Base-by-base conservation (phyloP, 768 basidiomycete genomes). In the Lentinula boryana region DNA sequence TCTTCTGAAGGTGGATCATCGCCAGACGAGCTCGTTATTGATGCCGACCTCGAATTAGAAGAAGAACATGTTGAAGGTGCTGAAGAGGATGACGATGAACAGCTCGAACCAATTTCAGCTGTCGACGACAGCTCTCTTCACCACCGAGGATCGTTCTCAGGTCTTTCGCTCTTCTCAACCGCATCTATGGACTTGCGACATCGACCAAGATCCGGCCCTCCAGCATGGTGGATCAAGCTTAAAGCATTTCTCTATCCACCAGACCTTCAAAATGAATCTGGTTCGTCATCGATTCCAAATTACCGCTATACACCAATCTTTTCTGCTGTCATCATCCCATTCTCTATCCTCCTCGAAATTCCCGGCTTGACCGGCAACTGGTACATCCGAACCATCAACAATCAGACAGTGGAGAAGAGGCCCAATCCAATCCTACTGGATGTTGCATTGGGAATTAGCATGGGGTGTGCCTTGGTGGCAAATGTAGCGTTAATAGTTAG, bases 341-440 rank as follows among this genome's bases (percentile, higher is more conserved):
- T 94, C 66, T 82, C 87, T 16, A 88, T 93, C 53, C 77, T 94
- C n/a, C 77, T 93, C 33, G 88, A 89, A 66, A 89, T 94, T 32
- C 92, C 92, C 0, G 87, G 88, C 15, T 72, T 93, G 10, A 93
- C 89, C 1, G 86, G 85, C 61, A 79, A 81, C 56, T 90, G 89
- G 90, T 90, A 86, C 63, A 80, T 88, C 60, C 79, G 79, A 5
- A 89, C 83, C 0, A 72, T 76, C 33, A 68, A 74, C 18, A 72
- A 80, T 61, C 44, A 77, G 27, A 70, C 74, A 4, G 72, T 86
- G 1, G 80, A 87, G 38, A 75, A 70, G 5, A 76, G 72, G 53
- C 68, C 69, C 12, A 92, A 92, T 58, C 77, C 90, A 0, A 56
- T 70, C 1, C 72, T 90, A 3, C 75, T 95, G 1, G 77, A 85